Percentiles rank a stretch among this genome's conserved stretches.
These are phyloP conservation scores for Colletotrichum costaricense DNA, from an alignment of 2,329 filamentous ascomycete species.

Conservation along the genomic window DNA sequence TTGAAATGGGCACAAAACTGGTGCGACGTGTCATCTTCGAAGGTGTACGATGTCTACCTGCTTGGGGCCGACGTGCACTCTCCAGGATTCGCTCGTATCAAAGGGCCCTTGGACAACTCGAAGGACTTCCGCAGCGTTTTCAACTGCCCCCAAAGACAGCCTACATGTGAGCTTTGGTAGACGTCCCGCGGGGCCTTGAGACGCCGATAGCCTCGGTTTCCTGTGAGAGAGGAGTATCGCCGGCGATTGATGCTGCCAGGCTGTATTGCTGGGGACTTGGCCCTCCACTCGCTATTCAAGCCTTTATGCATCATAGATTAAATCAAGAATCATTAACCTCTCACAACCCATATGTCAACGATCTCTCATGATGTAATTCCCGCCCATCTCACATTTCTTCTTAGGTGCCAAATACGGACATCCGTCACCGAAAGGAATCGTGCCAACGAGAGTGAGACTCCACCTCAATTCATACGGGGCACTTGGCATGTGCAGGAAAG, in stretches of 20 bases:
- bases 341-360: neutral
- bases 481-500: neutral
- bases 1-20: slow-evolving; percentile 72
- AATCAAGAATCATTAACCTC: neutral
- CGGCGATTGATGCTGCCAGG: neutral
- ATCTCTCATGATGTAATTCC: neutral
- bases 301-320: neutral
- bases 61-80: slow-evolving; percentile 75
- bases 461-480: too few species aligned
- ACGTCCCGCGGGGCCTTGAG: neutral
- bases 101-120: slow-evolving; percentile 74
- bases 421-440: neutral
- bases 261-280: neutral
- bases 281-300: neutral
- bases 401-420: neutral
- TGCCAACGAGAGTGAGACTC: neutral
- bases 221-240: neutral
- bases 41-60: slow-evolving; percentile 60
- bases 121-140: slow-evolving; percentile 75
- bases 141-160: slow-evolving; percentile 72
- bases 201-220: neutral
- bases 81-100: slow-evolving; percentile 69
- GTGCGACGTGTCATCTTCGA: slow-evolving; percentile 72
- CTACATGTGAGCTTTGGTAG: slow-evolving; percentile 77
- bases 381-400: neutral